Evolutionary conservation across 2,329 filamentous ascomycete species (phyloP), one percentile per base, ranked within the genome.

Genomic region (Reticulascus tulasneorum): DNA sequence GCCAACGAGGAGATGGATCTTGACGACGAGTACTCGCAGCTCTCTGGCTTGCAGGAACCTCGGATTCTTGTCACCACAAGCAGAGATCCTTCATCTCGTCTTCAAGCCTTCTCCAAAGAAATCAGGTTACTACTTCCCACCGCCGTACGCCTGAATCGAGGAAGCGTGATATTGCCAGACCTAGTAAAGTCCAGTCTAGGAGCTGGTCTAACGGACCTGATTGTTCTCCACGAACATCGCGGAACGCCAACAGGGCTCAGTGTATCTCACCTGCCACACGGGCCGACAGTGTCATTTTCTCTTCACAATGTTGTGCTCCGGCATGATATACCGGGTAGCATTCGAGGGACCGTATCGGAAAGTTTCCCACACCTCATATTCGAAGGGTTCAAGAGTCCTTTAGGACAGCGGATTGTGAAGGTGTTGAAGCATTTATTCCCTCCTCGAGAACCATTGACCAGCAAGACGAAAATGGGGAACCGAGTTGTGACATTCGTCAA

Each of bases 381-480:
- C 52, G 93, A 98, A 53, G 89, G 89, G 3, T 97, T 98, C 64
- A 84, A 40, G 12, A 38, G 85, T 6, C 77, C 76, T 22, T 68
- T 97, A 6, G 93, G 93, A 36, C 74, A 82, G 51, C 77, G 93
- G 13, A 81, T 96, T 12, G 85, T 89, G 33, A 90, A 94, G 59
- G 86, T 97, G 11, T 62, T 98, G 26, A 94, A 97, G 62, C 91
- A 98, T 50, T 67, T 96, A 3, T 98, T 96, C 54, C 93, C 93
- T 6, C 93, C 94, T 0, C 74, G 90, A 35, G 91, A 96, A 52
- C 73, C 79, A 1, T 73, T 80, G 22, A 86, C 82, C 8, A 74
- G 62, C 54, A 83, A 79, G 47, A 71, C 71, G 22, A 94, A 94
- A 60, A 71, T 94, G 15, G 91, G 91, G 28, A 94, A 82, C 52